Percentiles rank a stretch among this genome's conserved stretches.
phyloP scores from a whole-genome alignment of 306 rosid genomes.

The Sophora flavescens region DNA sequence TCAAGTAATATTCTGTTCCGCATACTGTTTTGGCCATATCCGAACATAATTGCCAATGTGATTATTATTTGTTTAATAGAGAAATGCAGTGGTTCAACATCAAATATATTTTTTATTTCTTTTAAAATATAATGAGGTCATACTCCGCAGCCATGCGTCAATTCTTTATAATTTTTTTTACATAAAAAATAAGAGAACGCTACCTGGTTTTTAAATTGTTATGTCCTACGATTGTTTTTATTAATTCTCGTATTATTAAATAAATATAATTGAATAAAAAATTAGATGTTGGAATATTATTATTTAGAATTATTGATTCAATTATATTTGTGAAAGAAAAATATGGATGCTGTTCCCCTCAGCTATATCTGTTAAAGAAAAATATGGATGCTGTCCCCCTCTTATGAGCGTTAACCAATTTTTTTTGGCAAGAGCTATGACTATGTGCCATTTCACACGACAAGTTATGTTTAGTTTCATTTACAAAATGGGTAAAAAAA shows the following conservation, averaged over 20 bases:
- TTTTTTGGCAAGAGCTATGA: too few relatives aligned
- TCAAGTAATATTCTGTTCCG: constrained; percentile 28
- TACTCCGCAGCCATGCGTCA: constrained; percentile 33
- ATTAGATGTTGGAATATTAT: too few relatives aligned
- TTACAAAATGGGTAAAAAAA: too few relatives aligned
- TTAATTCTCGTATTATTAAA: too few relatives aligned
- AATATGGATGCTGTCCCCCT: background rate
- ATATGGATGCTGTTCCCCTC: background rate
- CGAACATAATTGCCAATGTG: constrained; percentile 27
- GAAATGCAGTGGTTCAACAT: constrained; percentile 20
- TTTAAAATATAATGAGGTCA: background rate
- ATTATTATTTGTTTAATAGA: constrained; percentile 20
- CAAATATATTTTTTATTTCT: background rate
- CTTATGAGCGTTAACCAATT: background rate
- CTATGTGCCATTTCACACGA: background rate
- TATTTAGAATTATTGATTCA: background rate
- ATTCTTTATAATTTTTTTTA: background rate
- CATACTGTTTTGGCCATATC: constrained; percentile 41
- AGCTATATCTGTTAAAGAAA: background rate
- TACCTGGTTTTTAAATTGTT: background rate
- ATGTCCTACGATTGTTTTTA: too few relatives aligned
- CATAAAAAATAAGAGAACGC: background rate
- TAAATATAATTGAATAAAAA: too few relatives aligned
- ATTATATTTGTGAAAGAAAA: background rate
- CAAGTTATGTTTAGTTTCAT: too few relatives aligned